Conservation (phyloP, 1,284 basidiomycete genomes). For the Sporisorium sorghi region DNA sequence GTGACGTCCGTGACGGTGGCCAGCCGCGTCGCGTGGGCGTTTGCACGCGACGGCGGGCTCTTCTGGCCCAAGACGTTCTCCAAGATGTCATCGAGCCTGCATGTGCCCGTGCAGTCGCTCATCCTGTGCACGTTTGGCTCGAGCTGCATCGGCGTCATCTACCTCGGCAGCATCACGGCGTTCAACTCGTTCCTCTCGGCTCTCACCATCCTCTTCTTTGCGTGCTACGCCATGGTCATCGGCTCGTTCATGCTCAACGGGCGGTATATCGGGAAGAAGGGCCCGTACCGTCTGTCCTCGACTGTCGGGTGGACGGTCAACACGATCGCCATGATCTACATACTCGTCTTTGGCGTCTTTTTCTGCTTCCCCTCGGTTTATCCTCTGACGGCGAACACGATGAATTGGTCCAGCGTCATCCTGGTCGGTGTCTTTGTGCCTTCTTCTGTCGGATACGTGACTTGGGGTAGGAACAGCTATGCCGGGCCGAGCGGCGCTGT, state of each 20-base stretch:
- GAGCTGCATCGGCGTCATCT: constrained; percentile 40
- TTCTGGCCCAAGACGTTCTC: constrained; percentile 20
- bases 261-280: constrained; percentile 25
- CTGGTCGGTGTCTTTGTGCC: constrained; percentile 25
- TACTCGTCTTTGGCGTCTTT: constrained; percentile 33
- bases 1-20: constrained; percentile 33
- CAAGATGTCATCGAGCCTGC: constrained; percentile 25
- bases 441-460: constrained; percentile 28
- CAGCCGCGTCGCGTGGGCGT: constrained; percentile 37
- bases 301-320: constrained; percentile 26
- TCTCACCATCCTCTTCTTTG: constrained; percentile 40
- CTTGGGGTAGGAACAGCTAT: constrained; percentile 34
- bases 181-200: constrained; percentile 44
- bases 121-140: constrained; percentile 30
- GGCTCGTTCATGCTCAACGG: constrained; percentile 36
- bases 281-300: constrained; percentile 24
- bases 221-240: constrained; percentile 35
- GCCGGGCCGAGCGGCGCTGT: constrained; percentile 30
- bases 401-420: constrained; percentile 46
- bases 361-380: constrained; percentile 40
- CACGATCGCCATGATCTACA: constrained; percentile 30
- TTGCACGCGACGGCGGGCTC: constrained; percentile 37
- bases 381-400: constrained; percentile 20
- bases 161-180: constrained; percentile 37
- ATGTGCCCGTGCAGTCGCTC: constrained; percentile 31